Evolutionary conservation across 176 grass and related monocot genomes (phyloP), one percentile per base, ranked within the genome.

Genomic region (Triticum turgidum): DNA sequence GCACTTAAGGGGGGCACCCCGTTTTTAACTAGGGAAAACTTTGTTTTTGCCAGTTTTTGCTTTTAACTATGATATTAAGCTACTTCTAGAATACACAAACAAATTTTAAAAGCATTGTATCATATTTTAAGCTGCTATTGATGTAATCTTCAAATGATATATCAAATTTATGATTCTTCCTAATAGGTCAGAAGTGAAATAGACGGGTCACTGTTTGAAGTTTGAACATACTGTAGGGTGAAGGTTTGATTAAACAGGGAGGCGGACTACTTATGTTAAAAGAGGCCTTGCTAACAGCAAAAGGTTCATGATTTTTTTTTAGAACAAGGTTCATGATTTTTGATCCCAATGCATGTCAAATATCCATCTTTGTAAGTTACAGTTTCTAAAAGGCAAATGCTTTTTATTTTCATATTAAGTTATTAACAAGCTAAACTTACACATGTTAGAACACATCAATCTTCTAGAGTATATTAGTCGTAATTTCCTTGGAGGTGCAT

Each of bases 141-240:
- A 45, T 44, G 67, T 59, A 59, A 59, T 59, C 7, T 6, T 59
- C 20, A 12, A 42, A 73, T 5, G 24, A 45, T 73, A 73, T 45
- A n/a, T 77, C 21, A 68, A 44, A 84, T 74, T 20, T 76, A 76
- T 1, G 0, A 52, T 52, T 76, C 73, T 52, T 76, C 44, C 25
- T 32, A 80, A 29, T 42, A 71, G 51, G 39, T 82, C 56, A 39
- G 21, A 86, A 71, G 49, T 79, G 44, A 75, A 86, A 86, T 62
- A 80, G 11, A 80, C 20, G n/a, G 29, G 15, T 34, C 18, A 41
- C 61, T 14, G 49, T 52, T 52, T 52, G 14, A 70, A 62, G 64
- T 83, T 77, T 20, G 3, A 78, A 77, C 65, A 62, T 14, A n/a
- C 3, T 12, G 32, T 65, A 87, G 20, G 29, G 76, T 5, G 14